Base-by-base conservation (phyloP, 352 stramenopile genomes). In the Globisporangium uncinulatum region DNA sequence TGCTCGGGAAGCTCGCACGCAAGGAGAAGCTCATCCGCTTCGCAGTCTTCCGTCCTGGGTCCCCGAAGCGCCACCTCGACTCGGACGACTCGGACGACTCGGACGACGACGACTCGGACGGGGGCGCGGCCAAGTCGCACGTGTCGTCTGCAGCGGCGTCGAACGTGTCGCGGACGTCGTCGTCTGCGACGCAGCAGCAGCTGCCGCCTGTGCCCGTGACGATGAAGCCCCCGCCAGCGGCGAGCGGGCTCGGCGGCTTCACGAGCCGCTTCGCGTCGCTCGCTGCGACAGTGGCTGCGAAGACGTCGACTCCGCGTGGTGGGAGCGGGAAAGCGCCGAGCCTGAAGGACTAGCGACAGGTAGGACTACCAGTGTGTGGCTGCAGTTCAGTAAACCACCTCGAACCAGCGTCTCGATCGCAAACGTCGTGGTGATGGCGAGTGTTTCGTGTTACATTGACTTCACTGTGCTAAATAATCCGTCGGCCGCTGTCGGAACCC, bases 21-120 rank as follows among this genome's bases (percentile, higher is more conserved):
- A 88, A 90, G 49, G 83, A 90, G 41, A 92, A 92, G 55, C 61
- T 87, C 21, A 89, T 92, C 56, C 83, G 83, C 29, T 90, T 92
- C 50, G 83, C 83, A 4, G 76, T 85, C 42, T 90, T 90, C 63
- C 73, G 71, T 7, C 76, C 79, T 1, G 74, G 71, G 8, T 80
- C 75, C 6, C 72, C 67, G n/a, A 73, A 69, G 50, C 70, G 79
- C 34, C 59, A 61, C 42, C 21, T 60, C 14, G 67, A 75, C 19
- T 85, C 75, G 17, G 73, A 86, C 39, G 59, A 67, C 15, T 80
- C 66, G 11, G 73, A 78, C 37, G 76, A 62, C 36, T 29, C 24
- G 24, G 24, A 29, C 24, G 64, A 71, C 14, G 73, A 86, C 20
- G 59, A 67, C n/a, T 83, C 67, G 6, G 75, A 77, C 29, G 56